A percentile compares a stretch with the other conserved stretches of the same genome.
Evolutionary conservation across 306 rosid species (phyloP).

Genomic region (Sechiopsis laciniata): DNA sequence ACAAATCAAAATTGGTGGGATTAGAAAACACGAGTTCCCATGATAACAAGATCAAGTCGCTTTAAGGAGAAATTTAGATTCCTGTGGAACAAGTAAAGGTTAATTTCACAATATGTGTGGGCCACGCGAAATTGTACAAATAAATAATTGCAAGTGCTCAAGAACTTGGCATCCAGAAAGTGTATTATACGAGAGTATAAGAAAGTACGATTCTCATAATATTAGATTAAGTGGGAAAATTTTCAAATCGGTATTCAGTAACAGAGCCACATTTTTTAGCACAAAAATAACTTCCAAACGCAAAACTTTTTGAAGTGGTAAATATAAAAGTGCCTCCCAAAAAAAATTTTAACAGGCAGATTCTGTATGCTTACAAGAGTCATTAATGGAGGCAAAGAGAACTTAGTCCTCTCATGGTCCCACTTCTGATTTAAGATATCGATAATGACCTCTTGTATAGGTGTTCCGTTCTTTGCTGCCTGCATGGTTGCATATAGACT

Average conservation of each 20-base stretch:
- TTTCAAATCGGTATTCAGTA: background rate
- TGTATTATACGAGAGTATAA: background rate
- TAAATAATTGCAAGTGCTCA: background rate
- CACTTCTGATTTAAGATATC: slow-evolving; percentile 67
- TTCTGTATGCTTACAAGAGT: slow-evolving; percentile 61
- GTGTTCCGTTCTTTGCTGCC: slow-evolving; percentile 45
- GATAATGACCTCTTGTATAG: slow-evolving; percentile 50
- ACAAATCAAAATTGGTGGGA: slow-evolving; percentile 2
- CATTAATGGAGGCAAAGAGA: slow-evolving; percentile 94
- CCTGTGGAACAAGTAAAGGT: background rate
- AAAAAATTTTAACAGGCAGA: slow-evolving; percentile 5
- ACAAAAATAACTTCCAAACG: background rate
- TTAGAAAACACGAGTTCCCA: background rate
- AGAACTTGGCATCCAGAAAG: background rate
- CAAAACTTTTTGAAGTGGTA: slow-evolving; percentile 1
- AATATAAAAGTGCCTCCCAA: background rate
- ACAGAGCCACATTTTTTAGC: background rate
- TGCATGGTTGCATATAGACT: slow-evolving; percentile 26
- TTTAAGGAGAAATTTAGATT: background rate
- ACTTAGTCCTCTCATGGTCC: slow-evolving; percentile 79
- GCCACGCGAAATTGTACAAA: background rate
- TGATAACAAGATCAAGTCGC: slow-evolving; percentile 13
- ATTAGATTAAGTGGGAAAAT: background rate
- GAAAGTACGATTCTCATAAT: slow-evolving; percentile 9
- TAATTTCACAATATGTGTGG: background rate